Conservation (phyloP, 192 early-diverging fungal species). For the Entrophospora sp. region DNA sequence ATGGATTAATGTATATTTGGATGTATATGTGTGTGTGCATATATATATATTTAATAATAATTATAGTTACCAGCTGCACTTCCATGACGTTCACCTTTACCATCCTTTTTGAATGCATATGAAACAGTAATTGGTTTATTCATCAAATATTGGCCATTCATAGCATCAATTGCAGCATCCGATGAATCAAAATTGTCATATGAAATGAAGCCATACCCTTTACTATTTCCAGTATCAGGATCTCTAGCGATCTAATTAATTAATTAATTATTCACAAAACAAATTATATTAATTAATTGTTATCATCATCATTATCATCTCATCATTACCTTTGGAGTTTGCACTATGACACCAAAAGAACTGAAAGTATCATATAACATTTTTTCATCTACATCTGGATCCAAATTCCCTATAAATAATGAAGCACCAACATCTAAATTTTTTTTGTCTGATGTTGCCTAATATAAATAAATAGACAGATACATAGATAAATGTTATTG, state of each 20-base stretch:
- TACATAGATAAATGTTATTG: neutral
- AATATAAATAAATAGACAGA: neutral
- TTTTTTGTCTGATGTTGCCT: constrained; percentile 73
- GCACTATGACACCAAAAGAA: constrained; percentile 86
- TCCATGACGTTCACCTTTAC: constrained; percentile 94
- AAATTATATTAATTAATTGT: too few species aligned
- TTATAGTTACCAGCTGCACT: constrained; percentile 65
- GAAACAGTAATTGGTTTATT: constrained; percentile 84
- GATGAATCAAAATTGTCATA: constrained; percentile 92
- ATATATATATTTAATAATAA: too few species aligned
- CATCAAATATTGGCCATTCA: constrained; percentile 96
- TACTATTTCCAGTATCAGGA: constrained; percentile 71
- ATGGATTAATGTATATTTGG: neutral
- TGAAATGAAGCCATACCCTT: constrained; percentile 89
- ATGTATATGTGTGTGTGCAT: too few species aligned
- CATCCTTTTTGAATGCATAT: constrained; percentile 98
- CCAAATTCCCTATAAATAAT: constrained; percentile 94
- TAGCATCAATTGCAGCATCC: constrained; percentile 94
- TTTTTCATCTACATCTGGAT: constrained; percentile 85
- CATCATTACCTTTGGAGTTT: constrained; percentile 61
- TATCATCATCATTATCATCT: too few species aligned
- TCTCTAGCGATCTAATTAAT: constrained; percentile 70
- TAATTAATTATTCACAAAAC: too few species aligned
- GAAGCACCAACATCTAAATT: constrained; percentile 91
- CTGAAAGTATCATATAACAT: constrained; percentile 89